Evolutionary conservation across 495 filamentous ascomycete species (phyloP), one percentile per base, ranked within the genome.

Genomic region (Hyphodiscus hymeniophilus): DNA sequence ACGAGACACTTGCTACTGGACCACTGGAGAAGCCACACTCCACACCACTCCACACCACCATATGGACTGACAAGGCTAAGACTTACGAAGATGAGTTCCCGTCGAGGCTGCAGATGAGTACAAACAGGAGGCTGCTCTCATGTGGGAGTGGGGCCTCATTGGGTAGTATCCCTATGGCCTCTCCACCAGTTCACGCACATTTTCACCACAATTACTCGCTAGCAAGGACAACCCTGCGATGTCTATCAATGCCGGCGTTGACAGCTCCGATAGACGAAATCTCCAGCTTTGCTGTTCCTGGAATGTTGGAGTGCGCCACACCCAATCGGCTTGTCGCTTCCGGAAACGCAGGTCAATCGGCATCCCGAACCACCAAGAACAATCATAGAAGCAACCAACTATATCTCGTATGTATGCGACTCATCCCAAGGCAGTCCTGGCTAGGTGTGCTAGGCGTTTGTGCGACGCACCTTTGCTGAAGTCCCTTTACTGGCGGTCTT

Each of bases 131-230:
- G 21, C 18, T n/a, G n/a, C n/a, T n/a, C 40, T 17, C 17, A 31
- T 33, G 23, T 42, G 7, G 28, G 13, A 52, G 11, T 38, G 26
- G 26, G 40, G 35, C 35, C 22, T 30, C 43, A 34, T 42, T 42
- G 34, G 26, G 22, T 52, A 28, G 18, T 13, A 18, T 42, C 4
- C 31, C 13, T 7, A 28, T n/a, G 6, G 17, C 38, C 43, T 50
- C 55, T 48, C 55, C 55, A 50, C 47, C 50, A 54, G 55, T 58
- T 58, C 55, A 48, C 47, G 48, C 54, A 45, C 7, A 35, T 20
- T 40, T 50, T 47, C 42, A 42, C 50, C 52, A 31, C 42, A 34
- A 20, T 28, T 17, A 21, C 33, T 28, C 11, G 23, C 43, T 31
- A 45, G 43, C 43, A 46, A 32, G 48, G 30, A 32, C 22, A 21